Evolutionary conservation across 257 asterid species (phyloP), one percentile per base, ranked within the genome.

Genomic region (Euphrasia confusa): DNA sequence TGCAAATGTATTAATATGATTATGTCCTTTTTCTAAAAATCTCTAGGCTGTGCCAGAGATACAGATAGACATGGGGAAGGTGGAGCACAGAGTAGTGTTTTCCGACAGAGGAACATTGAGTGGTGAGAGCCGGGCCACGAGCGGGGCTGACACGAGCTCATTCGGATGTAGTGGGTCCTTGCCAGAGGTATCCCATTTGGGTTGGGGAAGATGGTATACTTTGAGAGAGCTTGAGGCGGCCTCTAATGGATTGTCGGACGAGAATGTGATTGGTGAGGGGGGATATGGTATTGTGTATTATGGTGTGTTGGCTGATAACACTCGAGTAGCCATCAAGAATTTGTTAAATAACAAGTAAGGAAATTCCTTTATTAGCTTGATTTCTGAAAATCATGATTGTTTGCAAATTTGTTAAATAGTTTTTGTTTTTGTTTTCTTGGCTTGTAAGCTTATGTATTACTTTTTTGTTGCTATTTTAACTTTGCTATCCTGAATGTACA

Each of bases 201-300:
- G 99, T 14, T 92, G 99, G 99, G 99, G 99, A 75, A 81, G 99
- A 65, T 92, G 99, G 99, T 92, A 92, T 73, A 92, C 97, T 30
- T 71, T 92, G 76, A 79, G 97, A 78, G 97, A 89, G 82, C 96
- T 92, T 2, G 99, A 92, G 78, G 97, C 86, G 3, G 95, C 97
- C 32, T 86, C 97, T 6, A 83, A 92, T 75, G 94, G 97, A 53
- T 83, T 92, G 73, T 72, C 95, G 2, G 94, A 83, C 70, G 99
- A 87, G 84, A 92, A 89, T 80, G 99, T 92, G 74, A 92, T 92
- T 1, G 99, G 99, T 56, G 99, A 92, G 81, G 99, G 99, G 62
- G 99, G 99, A 63, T 92, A 89, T 60, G 97, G 97, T 42, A 92
- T 92, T 70, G 99, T 92, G 33, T 92, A 92, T 60, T 78, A 80